Percentiles rank a stretch among this genome's conserved stretches.
These are phyloP conservation scores for Cryptosporidium sp. DNA, from an alignment of 169 alveolate species.

Conservation along the genomic window DNA sequence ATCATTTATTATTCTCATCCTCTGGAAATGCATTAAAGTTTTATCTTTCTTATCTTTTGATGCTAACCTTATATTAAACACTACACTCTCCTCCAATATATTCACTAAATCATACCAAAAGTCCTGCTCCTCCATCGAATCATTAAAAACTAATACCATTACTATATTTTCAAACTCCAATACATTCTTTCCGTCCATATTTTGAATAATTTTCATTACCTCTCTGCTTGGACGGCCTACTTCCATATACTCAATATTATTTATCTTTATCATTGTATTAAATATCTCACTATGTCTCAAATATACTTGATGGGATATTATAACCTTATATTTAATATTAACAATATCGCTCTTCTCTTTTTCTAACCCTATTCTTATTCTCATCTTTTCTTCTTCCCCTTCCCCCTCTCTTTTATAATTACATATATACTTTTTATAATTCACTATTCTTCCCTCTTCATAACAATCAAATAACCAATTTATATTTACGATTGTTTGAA, in stretches of 20 bases:
- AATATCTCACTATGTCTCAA: not conserved
- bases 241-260: not conserved
- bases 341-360: not conserved
- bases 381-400: not conserved
- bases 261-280: not conserved
- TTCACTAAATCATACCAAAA: constrained; percentile 59
- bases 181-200: not conserved
- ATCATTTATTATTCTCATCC: constrained; percentile 28
- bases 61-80: constrained; percentile 1
- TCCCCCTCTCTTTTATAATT: not conserved
- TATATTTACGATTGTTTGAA: constrained; percentile 24
- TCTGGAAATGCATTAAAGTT: not conserved
- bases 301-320: constrained; percentile 24
- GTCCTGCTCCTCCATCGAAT: constrained; percentile 48
- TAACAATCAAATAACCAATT: constrained; percentile 65
- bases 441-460: constrained; percentile 60
- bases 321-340: not conserved
- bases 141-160: constrained; percentile 27
- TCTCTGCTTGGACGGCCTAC: constrained; percentile 57
- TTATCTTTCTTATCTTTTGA: constrained; percentile 20
- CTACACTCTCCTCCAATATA: constrained; percentile 6
- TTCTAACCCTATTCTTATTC: not conserved
- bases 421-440: constrained; percentile 11
- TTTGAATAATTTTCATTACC: not conserved
- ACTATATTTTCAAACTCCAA: not conserved